These are phyloP conservation scores for Suillus subalutaceus DNA, from an alignment of 768 basidiomycete genomes.

Conservation along the genomic window DNA sequence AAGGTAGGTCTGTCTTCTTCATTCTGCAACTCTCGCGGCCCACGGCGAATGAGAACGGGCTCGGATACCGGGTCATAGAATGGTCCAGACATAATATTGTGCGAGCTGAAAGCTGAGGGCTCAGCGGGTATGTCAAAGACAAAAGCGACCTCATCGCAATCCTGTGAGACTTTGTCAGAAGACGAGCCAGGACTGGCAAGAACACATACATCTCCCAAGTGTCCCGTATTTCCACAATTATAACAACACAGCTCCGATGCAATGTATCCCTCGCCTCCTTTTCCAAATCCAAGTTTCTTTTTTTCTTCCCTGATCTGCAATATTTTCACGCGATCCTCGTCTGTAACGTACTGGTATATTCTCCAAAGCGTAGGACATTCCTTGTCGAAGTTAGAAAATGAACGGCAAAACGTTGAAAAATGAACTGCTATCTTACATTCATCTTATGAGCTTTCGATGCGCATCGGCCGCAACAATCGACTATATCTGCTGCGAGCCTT, in stretches of 20 bases:
- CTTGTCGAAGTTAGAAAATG: constrained; percentile 38
- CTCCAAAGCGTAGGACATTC: constrained; percentile 87
- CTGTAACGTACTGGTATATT: constrained; percentile 70
- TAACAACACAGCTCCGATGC: constrained; percentile 79
- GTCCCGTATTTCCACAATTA: constrained; percentile 72
- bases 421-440: constrained; percentile 49
- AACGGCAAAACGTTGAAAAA: constrained; percentile 1
- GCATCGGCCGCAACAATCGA: constrained; percentile 69
- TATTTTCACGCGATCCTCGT: constrained; percentile 49
- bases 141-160: constrained; percentile 55
- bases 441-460: constrained; percentile 63
- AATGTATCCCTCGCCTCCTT: constrained; percentile 81
- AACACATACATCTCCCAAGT: constrained; percentile 75
- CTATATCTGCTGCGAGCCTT: constrained; percentile 23
- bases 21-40: constrained; percentile 39
- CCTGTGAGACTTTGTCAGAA: constrained; percentile 41
- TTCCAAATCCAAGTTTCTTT: constrained; percentile 52
- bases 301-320: constrained; percentile 52
- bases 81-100: constrained; percentile 66
- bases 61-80: constrained; percentile 54
- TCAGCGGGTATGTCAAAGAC: constrained; percentile 47
- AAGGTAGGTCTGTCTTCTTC: constrained; percentile 32
- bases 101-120: constrained; percentile 67
- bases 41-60: constrained; percentile 34
- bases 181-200: background rate